phyloP scores from a whole-genome alignment of 2,329 filamentous ascomycete species.

The Dactylellina sp. region DNA sequence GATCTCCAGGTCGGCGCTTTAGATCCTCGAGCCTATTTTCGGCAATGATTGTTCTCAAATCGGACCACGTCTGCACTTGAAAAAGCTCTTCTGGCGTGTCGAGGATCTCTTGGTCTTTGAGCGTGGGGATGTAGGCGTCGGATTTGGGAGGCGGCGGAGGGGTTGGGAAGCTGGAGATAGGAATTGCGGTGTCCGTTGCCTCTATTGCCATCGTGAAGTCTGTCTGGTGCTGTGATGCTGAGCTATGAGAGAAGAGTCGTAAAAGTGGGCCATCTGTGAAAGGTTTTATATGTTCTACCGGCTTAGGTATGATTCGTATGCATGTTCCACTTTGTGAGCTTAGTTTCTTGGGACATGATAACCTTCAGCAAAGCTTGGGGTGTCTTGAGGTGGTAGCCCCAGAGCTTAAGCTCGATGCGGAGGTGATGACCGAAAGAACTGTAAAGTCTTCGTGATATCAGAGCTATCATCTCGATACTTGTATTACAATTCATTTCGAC shows the following conservation, averaged over 20 bases:
- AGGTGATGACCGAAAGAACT: background rate
- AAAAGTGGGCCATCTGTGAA: background rate
- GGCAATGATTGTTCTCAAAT: slow-evolving; percentile 73
- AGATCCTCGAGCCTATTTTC: slow-evolving; percentile 75
- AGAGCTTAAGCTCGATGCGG: slow-evolving; percentile 9
- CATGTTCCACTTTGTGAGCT: background rate
- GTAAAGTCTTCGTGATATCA: too few relatives aligned
- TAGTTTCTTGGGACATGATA: background rate
- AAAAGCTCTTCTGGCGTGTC: slow-evolving; percentile 72
- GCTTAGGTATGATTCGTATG: background rate
- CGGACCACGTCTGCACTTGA: slow-evolving; percentile 74
- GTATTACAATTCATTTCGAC: background rate
- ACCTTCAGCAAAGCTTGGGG: slow-evolving; percentile 6
- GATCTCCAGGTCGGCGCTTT: slow-evolving; percentile 78
- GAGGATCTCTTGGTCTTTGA: slow-evolving; percentile 59
- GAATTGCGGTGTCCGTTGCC: slow-evolving; percentile 20
- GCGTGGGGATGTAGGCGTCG: slow-evolving; percentile 59
- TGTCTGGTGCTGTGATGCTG: background rate
- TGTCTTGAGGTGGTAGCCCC: background rate
- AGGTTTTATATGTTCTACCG: background rate
- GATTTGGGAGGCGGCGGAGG: slow-evolving; percentile 31
- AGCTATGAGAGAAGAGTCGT: background rate
- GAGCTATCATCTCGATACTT: too few relatives aligned
- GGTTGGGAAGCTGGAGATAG: slow-evolving; percentile 9
- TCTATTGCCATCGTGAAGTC: background rate